These are phyloP conservation scores for Luffa acutangula DNA, from an alignment of 306 rosid species.

Conservation along the genomic window DNA sequence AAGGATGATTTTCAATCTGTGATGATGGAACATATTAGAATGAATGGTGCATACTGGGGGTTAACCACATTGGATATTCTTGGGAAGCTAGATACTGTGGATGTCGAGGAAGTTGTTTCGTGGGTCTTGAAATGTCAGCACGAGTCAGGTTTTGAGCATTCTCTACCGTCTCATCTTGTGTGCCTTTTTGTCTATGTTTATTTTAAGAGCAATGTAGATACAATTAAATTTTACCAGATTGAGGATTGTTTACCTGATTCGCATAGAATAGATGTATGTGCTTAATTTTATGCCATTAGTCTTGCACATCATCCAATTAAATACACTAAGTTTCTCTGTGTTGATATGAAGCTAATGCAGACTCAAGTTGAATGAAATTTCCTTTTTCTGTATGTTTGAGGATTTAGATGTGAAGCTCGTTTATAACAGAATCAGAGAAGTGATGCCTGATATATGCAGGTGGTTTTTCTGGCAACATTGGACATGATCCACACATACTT, in stretches of 20 bases:
- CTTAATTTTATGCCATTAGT: background rate
- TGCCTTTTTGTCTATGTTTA: background rate
- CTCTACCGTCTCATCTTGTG: background rate
- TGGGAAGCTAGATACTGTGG: constrained; percentile 51
- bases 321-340: background rate
- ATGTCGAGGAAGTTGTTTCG: constrained; percentile 55
- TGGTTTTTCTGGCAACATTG: constrained; percentile 77
- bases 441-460: constrained; percentile 30
- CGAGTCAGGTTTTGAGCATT: constrained; percentile 45
- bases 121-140: constrained; percentile 70
- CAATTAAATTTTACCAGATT: background rate
- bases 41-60: constrained; percentile 92
- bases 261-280: background rate
- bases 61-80: constrained; percentile 58
- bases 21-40: constrained; percentile 69
- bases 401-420: background rate
- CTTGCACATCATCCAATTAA: background rate
- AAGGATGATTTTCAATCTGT: constrained; percentile 69
- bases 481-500: constrained; percentile 62
- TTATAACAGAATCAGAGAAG: background rate
- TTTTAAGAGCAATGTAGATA: background rate
- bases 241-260: background rate
- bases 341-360: background rate
- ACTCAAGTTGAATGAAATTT: background rate
- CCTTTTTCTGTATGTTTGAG: background rate